Base-by-base conservation (phyloP, 1,284 basidiomycete species). In the Earliella scabrosa region DNA sequence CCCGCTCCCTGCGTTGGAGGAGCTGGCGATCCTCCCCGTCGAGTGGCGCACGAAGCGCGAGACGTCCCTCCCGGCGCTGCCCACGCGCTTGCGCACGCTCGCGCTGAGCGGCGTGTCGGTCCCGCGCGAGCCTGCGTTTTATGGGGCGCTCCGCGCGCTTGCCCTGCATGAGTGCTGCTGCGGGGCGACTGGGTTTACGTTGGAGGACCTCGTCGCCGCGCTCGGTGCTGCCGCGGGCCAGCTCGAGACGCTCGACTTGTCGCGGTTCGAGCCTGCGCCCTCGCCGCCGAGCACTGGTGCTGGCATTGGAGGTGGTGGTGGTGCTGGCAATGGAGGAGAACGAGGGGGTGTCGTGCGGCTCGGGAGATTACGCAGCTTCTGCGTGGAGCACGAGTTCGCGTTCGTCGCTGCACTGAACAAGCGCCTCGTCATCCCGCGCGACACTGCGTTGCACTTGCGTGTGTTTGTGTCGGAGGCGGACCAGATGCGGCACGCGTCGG, bases 181-280 rank as follows among this genome's bases (percentile, higher is more conserved):
- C 29, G 3, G 9, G 14, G 16, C 2, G 11, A 44, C 14, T 35
- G 18, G 20, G 11, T 50, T 54, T 26, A 50, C 53, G 16, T 23
- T 50, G 16, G 27, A 23, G 3, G 41, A 54, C 27, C 53, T 54
- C 40, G 16, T 50, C 35, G 45, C 36, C 11, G 53, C 34, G 18
- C 35, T 54, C 4, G 9, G 24, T 10, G 39, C 45, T 3, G 46
- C 53, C 16, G 24, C 41, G 2, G 16, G 8, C 10, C 35, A 18
- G 4, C 53, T 54, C 27, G 46, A 54, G 21, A 39, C 34, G n/a
- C 53, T 54, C 16, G 53, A 54, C 27, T 41, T 54, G 18, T 54
- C 53, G 6, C 46, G 43, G 20, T 54, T 54, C 35, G 32, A 38
- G 26, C 53, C 47, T 6, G 9, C 39, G n/a, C 20, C 2, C 13